Conservation (phyloP, 352 stramenopile species). For the Pythium aristosporum region DNA sequence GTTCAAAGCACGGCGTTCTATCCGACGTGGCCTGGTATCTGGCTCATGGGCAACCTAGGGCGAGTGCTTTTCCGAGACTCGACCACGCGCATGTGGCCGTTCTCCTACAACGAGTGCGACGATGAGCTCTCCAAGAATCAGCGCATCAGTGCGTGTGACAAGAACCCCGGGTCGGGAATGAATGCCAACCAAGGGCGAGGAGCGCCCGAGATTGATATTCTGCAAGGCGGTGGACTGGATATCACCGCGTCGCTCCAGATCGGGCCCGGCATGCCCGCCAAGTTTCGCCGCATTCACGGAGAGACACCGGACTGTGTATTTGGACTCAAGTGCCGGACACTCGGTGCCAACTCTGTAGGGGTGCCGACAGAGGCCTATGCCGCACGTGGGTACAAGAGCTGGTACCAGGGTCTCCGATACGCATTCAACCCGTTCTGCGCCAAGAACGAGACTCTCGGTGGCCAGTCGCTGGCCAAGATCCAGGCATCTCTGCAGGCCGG, state of each 20-base stretch:
- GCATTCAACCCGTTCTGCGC: constrained; percentile 35
- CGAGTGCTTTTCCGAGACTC: constrained; percentile 88
- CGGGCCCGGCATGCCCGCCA: constrained; percentile 41
- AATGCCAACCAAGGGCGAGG: constrained; percentile 83
- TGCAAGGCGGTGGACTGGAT: constrained; percentile 71
- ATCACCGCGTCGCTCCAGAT: constrained; percentile 87
- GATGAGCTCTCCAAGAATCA: constrained; percentile 37
- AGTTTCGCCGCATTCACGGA: constrained; percentile 33
- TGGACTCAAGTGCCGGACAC: constrained; percentile 18
- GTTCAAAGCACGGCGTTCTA: constrained; percentile 31
- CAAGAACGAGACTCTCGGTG: constrained; percentile 10
- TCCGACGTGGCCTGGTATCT: constrained; percentile 90
- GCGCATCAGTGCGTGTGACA: constrained; percentile 82
- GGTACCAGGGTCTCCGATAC: constrained; percentile 43
- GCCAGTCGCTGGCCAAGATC: constrained; percentile 31
- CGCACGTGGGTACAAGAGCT: constrained; percentile 26
- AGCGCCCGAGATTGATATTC: constrained; percentile 92
- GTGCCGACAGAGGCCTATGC: constrained; percentile 30
- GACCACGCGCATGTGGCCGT: constrained; percentile 92
- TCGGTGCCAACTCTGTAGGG: constrained; percentile 24
- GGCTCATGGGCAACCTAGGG: constrained; percentile 92
- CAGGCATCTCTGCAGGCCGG: constrained; percentile 33
- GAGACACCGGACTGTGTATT: constrained; percentile 21
- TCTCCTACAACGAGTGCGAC: constrained; percentile 91
- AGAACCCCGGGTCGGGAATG: constrained; percentile 87